Evolutionary conservation across 2,329 filamentous ascomycete genomes (phyloP).

Genomic region (Fusarium sp.): DNA sequence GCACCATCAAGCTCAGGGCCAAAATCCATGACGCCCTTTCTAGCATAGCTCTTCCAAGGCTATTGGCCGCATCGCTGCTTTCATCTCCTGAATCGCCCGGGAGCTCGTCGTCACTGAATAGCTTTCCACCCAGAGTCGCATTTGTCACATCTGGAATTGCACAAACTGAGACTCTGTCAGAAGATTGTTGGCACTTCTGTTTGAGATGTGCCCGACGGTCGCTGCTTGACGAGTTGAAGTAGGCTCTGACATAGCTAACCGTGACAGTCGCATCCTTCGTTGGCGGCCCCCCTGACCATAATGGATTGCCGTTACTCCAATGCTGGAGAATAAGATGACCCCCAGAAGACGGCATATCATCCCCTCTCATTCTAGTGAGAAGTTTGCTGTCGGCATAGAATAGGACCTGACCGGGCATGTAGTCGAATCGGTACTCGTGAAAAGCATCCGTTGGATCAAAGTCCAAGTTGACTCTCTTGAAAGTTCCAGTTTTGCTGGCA

Average conservation of each 20-base stretch:
- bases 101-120: constrained; percentile 13
- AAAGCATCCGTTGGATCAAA: constrained; percentile 73
- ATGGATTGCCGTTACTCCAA: constrained; percentile 78
- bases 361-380: constrained; percentile 65
- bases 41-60: neutral
- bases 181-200: constrained; percentile 20
- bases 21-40: neutral
- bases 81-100: neutral
- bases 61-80: neutral
- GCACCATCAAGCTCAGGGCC: neutral
- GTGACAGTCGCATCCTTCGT: constrained; percentile 67
- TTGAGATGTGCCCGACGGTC: constrained; percentile 17
- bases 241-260: constrained; percentile 77
- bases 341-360: constrained; percentile 64
- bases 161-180: constrained; percentile 35
- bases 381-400: constrained; percentile 74
- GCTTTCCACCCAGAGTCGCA: constrained; percentile 36
- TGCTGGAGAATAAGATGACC: constrained; percentile 78
- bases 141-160: constrained; percentile 39
- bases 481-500: constrained; percentile 67
- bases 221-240: constrained; percentile 75
- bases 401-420: constrained; percentile 66
- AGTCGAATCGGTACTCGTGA: constrained; percentile 85
- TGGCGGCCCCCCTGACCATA: constrained; percentile 78
- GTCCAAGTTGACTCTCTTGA: constrained; percentile 64